Percentiles rank a stretch among this genome's conserved stretches.
Conservation (phyloP, 2,329 filamentous ascomycete species). For the Neopestalotiopsis sp. region DNA sequence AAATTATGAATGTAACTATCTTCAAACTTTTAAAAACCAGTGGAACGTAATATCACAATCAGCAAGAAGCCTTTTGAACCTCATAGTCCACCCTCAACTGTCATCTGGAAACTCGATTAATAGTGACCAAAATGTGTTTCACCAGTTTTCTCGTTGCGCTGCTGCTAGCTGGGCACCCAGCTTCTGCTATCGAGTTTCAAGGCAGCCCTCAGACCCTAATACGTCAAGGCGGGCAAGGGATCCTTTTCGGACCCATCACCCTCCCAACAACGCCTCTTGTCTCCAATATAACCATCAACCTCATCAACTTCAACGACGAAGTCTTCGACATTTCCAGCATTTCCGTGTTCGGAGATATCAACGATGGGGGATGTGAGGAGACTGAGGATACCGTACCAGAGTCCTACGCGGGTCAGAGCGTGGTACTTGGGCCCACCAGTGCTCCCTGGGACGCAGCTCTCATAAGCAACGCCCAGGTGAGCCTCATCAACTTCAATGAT, state of each 20-base stretch:
- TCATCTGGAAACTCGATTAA: no score
- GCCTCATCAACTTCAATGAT: background rate
- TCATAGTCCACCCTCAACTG: no score
- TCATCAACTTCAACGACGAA: slow-evolving; percentile 3
- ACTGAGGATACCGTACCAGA: background rate
- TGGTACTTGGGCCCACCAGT: background rate
- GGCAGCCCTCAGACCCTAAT: background rate
- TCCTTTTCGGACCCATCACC: background rate
- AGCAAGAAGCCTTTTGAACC: no score
- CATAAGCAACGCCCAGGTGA: background rate
- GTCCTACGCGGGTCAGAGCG: background rate
- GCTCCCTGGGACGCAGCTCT: background rate
- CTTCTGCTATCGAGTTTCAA: background rate
- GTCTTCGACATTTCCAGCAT: background rate
- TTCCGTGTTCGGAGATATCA: background rate
- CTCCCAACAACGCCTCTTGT: background rate
- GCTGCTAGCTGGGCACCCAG: no score
- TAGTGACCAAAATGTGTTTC: no score
- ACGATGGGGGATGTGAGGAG: background rate
- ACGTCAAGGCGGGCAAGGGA: background rate
- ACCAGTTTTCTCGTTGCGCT: no score
- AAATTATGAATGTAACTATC: no score
- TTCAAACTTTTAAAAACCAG: no score
- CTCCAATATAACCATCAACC: background rate
- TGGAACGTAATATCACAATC: no score